Evolutionary conservation across 352 stramenopile genomes (phyloP).

Genomic region (Globisporangium cederbergense): DNA sequence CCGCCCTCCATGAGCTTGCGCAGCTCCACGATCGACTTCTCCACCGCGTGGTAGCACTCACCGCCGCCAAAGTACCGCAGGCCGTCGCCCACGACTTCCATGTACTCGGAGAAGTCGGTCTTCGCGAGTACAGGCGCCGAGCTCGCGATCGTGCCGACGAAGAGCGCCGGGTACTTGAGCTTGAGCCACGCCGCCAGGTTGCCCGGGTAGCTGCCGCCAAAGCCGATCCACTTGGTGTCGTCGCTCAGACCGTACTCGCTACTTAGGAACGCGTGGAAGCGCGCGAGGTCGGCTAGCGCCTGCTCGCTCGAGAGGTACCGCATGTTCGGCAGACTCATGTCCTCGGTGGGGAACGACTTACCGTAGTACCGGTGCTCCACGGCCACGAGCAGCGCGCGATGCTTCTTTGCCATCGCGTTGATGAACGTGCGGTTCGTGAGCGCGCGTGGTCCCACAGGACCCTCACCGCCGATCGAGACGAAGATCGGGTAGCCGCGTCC

Average conservation of each 20-base stretch:
- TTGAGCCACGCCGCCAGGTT: conserved; percentile 93
- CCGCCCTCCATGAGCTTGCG: conserved; percentile 54
- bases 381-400: conserved; percentile 78
- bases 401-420: conserved; percentile 69
- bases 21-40: conserved; percentile 49
- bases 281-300: conserved; percentile 90
- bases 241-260: conserved; percentile 61
- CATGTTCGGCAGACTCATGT: conserved; percentile 82
- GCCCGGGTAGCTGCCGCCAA: conserved; percentile 94
- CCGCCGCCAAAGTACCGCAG: conserved; percentile 81
- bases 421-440: conserved; percentile 79
- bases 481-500: conserved; percentile 79
- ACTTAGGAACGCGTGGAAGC: conserved; percentile 81
- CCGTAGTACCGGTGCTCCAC: conserved; percentile 97
- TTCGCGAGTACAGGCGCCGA: conserved; percentile 88
- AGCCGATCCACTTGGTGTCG: conserved; percentile 86
- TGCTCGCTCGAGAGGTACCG: conserved; percentile 87
- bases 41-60: conserved; percentile 74
- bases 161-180: conserved; percentile 91
- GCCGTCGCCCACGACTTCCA: conserved; percentile 80
- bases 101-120: conserved; percentile 84
- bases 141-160: conserved; percentile 89
- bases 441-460: conserved; percentile 47
- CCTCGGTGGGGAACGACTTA: conserved; percentile 82
- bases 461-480: conserved; percentile 85